phyloP scores from a whole-genome alignment of 345 rosid species.

The Erysimum cheiranthoides region DNA sequence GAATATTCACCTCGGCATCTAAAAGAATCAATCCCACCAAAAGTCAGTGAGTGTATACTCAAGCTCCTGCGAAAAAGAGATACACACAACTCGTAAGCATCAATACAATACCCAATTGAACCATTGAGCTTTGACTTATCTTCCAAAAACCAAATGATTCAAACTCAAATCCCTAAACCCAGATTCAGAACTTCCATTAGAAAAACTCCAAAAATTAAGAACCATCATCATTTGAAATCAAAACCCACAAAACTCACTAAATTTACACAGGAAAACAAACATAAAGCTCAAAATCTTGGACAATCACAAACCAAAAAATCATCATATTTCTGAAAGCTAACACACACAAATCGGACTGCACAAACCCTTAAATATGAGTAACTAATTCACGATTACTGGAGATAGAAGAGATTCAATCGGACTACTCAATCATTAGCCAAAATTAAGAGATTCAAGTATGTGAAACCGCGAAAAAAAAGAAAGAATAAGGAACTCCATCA shows the following conservation, averaged over 20 bases:
- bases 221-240: background rate
- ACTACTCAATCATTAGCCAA: too few relatives aligned
- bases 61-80: conserved; percentile 34
- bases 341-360: too few relatives aligned
- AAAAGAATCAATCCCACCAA: conserved; percentile 35
- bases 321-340: too few relatives aligned
- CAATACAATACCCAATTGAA: background rate
- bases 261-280: background rate
- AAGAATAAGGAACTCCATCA: too few relatives aligned
- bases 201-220: background rate
- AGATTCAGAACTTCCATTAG: conserved; percentile 1
- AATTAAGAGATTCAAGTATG: too few relatives aligned
- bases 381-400: too few relatives aligned
- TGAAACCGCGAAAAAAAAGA: too few relatives aligned
- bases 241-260: conserved; percentile 1
- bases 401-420: too few relatives aligned
- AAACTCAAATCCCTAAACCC: conserved; percentile 27
- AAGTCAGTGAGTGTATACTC: conserved; percentile 31
- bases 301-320: too few relatives aligned
- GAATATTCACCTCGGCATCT: conserved; percentile 29
- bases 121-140: too few relatives aligned
- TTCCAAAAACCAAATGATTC: background rate
- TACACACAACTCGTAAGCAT: background rate
- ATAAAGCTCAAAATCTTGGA: too few relatives aligned
- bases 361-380: too few relatives aligned